Conservation (phyloP, 352 stramenopile species). For the Pythium vanterpoolii region DNA sequence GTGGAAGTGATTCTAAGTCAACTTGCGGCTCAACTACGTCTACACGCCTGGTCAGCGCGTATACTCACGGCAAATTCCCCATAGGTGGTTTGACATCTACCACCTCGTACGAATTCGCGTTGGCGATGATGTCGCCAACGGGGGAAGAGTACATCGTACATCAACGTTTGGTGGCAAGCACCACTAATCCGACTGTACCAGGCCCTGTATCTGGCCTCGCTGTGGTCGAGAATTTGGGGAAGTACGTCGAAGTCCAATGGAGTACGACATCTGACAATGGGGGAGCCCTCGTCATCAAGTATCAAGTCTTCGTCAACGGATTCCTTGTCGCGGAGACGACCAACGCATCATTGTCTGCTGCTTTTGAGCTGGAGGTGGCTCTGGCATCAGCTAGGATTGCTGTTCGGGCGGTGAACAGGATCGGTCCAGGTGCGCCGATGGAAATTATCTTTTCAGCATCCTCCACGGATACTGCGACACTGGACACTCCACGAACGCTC, state of each 20-base stretch:
- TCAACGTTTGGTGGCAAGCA: constrained; percentile 28
- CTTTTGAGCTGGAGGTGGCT: constrained; percentile 16
- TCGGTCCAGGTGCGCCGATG: constrained; percentile 31
- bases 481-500: background rate
- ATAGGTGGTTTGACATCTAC: constrained; percentile 31
- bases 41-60: constrained; percentile 27
- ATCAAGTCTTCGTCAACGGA: constrained; percentile 48
- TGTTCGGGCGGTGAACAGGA: constrained; percentile 36
- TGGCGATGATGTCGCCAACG: constrained; percentile 27
- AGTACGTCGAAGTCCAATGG: constrained; percentile 49
- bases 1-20: background rate
- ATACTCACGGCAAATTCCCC: constrained; percentile 28
- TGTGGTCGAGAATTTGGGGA: constrained; percentile 25
- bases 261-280: constrained; percentile 36
- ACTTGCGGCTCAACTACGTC: constrained; percentile 12
- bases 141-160: constrained; percentile 33
- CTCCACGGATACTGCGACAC: background rate
- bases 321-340: constrained; percentile 24
- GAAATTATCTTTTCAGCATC: constrained; percentile 10
- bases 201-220: constrained; percentile 30
- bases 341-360: constrained; percentile 24
- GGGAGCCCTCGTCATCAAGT: constrained; percentile 31
- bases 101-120: constrained; percentile 36
- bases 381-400: constrained; percentile 20
- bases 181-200: constrained; percentile 30